Evolutionary conservation across 163 green algal species (phyloP).

Genomic region (Coccomyxa subellipsoidea): DNA sequence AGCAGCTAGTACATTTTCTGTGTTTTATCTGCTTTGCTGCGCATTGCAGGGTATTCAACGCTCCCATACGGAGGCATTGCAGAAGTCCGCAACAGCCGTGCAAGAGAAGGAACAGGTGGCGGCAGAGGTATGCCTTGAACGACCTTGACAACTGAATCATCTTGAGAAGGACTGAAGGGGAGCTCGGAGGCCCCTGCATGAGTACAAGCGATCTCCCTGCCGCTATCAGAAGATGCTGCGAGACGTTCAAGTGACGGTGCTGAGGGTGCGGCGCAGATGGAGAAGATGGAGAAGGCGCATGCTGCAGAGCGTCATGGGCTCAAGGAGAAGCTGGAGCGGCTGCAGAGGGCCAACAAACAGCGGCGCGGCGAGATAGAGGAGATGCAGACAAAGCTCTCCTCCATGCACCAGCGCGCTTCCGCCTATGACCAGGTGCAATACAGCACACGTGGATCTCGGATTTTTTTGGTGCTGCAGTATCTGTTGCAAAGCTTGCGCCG

Average conservation of each 20-base stretch:
- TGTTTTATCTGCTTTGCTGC: too few relatives aligned
- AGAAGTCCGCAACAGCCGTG: neutral
- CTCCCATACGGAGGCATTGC: neutral
- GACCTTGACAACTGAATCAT: neutral
- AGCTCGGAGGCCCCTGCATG: too few relatives aligned
- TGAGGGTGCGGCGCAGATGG: neutral
- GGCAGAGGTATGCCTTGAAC: neutral
- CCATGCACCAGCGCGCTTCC: neutral
- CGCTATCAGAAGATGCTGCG: too few relatives aligned
- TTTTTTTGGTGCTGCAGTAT: too few relatives aligned
- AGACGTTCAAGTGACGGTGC: too few relatives aligned
- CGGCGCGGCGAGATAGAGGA: neutral
- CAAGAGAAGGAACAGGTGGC: neutral
- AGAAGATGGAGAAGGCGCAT: neutral
- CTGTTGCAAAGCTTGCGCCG: too few relatives aligned
- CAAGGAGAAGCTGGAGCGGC: neutral
- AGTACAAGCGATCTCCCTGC: too few relatives aligned
- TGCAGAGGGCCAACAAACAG: conserved; percentile 4
- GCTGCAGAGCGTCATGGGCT: neutral
- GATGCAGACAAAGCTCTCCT: neutral
- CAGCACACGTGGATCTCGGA: neutral
- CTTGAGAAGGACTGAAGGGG: too few relatives aligned
- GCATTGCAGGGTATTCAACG: neutral
- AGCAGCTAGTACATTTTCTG: too few relatives aligned
- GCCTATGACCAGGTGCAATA: neutral